Evolutionary conservation across 2,329 filamentous ascomycete genomes (phyloP).

Genomic region (Daldinia sp.): DNA sequence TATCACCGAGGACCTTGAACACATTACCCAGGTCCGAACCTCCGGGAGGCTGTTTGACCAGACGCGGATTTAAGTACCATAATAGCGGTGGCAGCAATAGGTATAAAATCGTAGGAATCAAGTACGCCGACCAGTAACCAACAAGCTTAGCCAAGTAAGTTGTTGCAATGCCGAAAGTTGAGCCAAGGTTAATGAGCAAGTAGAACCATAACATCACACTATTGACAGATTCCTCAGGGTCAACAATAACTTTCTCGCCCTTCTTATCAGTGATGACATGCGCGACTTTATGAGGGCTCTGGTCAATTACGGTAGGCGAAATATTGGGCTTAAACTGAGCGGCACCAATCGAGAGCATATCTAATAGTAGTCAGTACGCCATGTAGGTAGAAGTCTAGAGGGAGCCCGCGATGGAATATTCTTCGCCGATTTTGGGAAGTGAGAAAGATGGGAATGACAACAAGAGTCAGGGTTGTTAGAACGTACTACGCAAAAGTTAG

Average conservation of each 20-base stretch:
- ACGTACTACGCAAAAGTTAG: conserved; percentile 35
- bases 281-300: conserved; percentile 68
- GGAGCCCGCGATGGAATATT: not conserved
- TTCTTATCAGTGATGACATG: conserved; percentile 63
- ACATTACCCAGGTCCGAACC: conserved; percentile 72
- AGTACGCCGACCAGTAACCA: conserved; percentile 62
- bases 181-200: conserved; percentile 65
- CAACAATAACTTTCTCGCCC: conserved; percentile 74
- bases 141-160: conserved; percentile 64
- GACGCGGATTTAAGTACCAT: conserved; percentile 67
- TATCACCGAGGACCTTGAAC: conserved; percentile 54
- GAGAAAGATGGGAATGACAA: not conserved
- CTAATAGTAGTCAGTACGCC: conserved; percentile 26
- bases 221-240: conserved; percentile 72
- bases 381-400: not conserved
- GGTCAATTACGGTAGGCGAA: conserved; percentile 75
- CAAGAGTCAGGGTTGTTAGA: not conserved
- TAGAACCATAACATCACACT: conserved; percentile 75
- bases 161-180: conserved; percentile 63
- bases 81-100: conserved; percentile 70
- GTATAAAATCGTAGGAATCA: conserved; percentile 65
- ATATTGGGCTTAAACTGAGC: conserved; percentile 79
- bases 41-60: conserved; percentile 68
- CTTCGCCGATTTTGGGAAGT: not conserved
- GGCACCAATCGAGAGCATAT: conserved; percentile 69